Base-by-base conservation (phyloP, 306 rosid genomes). In the Delonix regia region DNA sequence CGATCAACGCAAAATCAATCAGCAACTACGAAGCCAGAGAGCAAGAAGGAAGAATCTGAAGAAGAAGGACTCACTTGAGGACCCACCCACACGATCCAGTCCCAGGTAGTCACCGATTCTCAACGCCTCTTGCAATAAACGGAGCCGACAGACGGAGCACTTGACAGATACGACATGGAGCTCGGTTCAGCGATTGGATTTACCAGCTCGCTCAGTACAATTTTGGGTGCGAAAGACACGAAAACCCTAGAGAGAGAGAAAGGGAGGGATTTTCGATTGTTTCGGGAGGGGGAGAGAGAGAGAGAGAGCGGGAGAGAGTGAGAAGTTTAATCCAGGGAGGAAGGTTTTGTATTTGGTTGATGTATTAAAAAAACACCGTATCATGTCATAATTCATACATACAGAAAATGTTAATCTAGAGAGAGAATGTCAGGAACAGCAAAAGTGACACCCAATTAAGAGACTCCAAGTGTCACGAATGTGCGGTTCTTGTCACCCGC, bases 221-320 rank as follows among this genome's bases (percentile, higher is more conserved):
- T 85, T 57, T 90, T 71, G 82, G 78, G 88, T 82, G 93, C 89
- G 97, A 88, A 85, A 21, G 74, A 80, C 57, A 36, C 61, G 55
- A 75, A 87, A 96, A 91, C 92, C 97, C 98, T 95, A 96, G 90
- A 89, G 90, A 87, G 86, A 86, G 83, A 86, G 60, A 61, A 64
- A 25, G 52, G 21, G 72, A 69, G 79, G 67, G 89, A 85, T 78
- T 83, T 85, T 85, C 89, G 86, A 87, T 85, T 77, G 78, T 66
- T 45, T 69, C 79, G 86, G 66, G 75, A 33, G 82, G 74, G 80
- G 65, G 67, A 5, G 8, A 28, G 39, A 18, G 39, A 49, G 81
- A 44, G 60, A 69, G 66, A 28, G 76, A 33, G 76, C 61, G 74
- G 27, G 73, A 42, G 77, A 51, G 89, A 72, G 80, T 72, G 89